These are phyloP conservation scores for Phytopythium ostracodes DNA, from an alignment of 352 stramenopile species.

Conservation along the genomic window DNA sequence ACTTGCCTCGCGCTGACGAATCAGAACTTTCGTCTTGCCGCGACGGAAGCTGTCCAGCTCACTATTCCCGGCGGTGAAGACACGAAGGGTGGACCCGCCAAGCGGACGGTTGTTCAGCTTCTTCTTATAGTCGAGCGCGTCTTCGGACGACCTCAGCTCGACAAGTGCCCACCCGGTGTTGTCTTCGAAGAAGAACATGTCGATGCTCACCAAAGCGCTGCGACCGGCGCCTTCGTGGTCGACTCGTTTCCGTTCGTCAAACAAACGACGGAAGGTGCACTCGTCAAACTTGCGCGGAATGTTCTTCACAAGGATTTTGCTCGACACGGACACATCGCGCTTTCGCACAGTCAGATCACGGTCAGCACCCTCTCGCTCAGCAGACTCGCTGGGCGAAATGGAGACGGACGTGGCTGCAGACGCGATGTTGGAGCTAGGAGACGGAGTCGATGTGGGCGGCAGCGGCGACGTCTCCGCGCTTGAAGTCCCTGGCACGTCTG, in stretches of 20 bases:
- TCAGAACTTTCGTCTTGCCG: slow-evolving; percentile 38
- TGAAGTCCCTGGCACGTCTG: slow-evolving; percentile 1
- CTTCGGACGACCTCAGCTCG: slow-evolving; percentile 48
- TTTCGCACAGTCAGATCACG: neutral
- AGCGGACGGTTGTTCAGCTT: slow-evolving; percentile 65
- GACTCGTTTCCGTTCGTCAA: slow-evolving; percentile 29
- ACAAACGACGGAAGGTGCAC: slow-evolving; percentile 35
- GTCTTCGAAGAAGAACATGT: slow-evolving; percentile 71
- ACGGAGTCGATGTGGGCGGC: slow-evolving; percentile 2
- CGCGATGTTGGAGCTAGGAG: neutral
- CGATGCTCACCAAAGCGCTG: slow-evolving; percentile 36
- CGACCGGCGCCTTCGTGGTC: neutral
- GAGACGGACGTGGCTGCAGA: slow-evolving; percentile 4
- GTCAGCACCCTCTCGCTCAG: neutral
- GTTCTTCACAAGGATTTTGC: slow-evolving; percentile 65
- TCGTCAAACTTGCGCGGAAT: slow-evolving; percentile 50
- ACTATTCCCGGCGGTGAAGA: slow-evolving; percentile 47
- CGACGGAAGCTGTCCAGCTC: slow-evolving; percentile 67
- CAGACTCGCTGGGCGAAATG: slow-evolving; percentile 7
- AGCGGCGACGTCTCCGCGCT: slow-evolving; percentile 5
- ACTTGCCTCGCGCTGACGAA: slow-evolving; percentile 18
- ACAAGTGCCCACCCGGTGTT: slow-evolving; percentile 69
- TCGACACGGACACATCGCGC: slow-evolving; percentile 29
- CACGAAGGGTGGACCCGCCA: slow-evolving; percentile 37
- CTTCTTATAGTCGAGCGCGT: slow-evolving; percentile 38